A percentile compares a stretch with the other conserved stretches of the same genome.
These are phyloP conservation scores for Nicotiana knightiana DNA, from an alignment of 257 asterid genomes.

Conservation along the genomic window DNA sequence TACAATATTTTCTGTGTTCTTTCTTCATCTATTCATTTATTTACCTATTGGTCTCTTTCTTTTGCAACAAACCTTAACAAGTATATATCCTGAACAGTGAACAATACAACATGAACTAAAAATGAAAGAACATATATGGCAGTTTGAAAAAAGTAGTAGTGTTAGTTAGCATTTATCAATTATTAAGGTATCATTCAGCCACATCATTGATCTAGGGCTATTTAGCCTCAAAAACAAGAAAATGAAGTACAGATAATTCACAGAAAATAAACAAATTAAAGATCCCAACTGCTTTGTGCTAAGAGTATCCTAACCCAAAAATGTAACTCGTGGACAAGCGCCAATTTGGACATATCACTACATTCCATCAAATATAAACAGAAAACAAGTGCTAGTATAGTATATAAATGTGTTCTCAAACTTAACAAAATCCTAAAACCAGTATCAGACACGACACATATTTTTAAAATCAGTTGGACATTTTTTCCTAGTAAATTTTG, in stretches of 20 bases:
- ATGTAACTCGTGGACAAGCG: background rate
- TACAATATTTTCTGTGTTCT: background rate
- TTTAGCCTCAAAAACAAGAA: background rate
- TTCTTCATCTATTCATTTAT: background rate
- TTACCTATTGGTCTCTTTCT: background rate
- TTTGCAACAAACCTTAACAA: background rate
- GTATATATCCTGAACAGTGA: slow-evolving; percentile 5
- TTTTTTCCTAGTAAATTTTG: background rate
- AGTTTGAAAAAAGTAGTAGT: background rate
- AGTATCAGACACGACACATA: background rate
- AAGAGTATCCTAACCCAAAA: background rate
- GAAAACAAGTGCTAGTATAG: background rate
- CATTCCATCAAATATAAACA: background rate
- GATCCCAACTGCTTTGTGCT: background rate
- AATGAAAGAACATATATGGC: background rate
- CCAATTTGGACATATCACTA: background rate
- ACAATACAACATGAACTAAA: background rate
- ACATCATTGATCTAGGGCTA: background rate
- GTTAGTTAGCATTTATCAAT: background rate
- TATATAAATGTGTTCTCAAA: background rate
- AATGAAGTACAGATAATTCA: background rate
- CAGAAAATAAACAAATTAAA: background rate
- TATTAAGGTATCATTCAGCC: background rate
- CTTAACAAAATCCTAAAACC: background rate
- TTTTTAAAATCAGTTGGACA: background rate